phyloP scores from a whole-genome alignment of 1,284 basidiomycete genomes.

The Chiua sp. region DNA sequence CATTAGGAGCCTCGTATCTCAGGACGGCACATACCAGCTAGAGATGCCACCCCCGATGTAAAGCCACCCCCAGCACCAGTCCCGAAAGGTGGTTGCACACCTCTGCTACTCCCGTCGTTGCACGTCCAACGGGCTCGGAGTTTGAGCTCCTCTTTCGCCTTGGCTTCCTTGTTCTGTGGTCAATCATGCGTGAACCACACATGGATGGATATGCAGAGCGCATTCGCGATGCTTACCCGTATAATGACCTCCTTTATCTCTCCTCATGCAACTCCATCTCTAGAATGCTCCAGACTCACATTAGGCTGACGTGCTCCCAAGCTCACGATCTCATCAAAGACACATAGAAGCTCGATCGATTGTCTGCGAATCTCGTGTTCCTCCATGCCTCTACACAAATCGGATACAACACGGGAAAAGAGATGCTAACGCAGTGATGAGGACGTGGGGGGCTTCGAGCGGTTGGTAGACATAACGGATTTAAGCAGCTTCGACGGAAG shows the following conservation, averaged over 20 bases:
- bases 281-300: slow-evolving; percentile 90
- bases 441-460: slow-evolving; percentile 95
- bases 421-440: slow-evolving; percentile 97
- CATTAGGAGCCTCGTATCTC: slow-evolving; percentile 68
- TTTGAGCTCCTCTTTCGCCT: slow-evolving; percentile 99
- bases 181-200: not conserved
- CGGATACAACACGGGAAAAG: slow-evolving; percentile 92
- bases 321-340: slow-evolving; percentile 97
- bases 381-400: slow-evolving; percentile 86
- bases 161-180: slow-evolving; percentile 95
- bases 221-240: slow-evolving; percentile 56
- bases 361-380: slow-evolving; percentile 93
- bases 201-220: not conserved
- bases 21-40: slow-evolving; percentile 77
- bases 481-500: slow-evolving; percentile 91
- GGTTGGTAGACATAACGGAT: slow-evolving; percentile 99
- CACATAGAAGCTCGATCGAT: slow-evolving; percentile 94
- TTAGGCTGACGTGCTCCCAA: slow-evolving; percentile 90
- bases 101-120: slow-evolving; percentile 94
- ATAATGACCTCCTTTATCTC: slow-evolving; percentile 99
- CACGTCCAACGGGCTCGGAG: slow-evolving; percentile 97
- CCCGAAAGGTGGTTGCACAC: slow-evolving; percentile 56
- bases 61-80: slow-evolving; percentile 51
- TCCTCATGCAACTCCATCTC: slow-evolving; percentile 99
- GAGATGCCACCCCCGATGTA: slow-evolving; percentile 70